Base-by-base conservation (phyloP, 768 basidiomycete species). In the Cubamyces lactineus region DNA sequence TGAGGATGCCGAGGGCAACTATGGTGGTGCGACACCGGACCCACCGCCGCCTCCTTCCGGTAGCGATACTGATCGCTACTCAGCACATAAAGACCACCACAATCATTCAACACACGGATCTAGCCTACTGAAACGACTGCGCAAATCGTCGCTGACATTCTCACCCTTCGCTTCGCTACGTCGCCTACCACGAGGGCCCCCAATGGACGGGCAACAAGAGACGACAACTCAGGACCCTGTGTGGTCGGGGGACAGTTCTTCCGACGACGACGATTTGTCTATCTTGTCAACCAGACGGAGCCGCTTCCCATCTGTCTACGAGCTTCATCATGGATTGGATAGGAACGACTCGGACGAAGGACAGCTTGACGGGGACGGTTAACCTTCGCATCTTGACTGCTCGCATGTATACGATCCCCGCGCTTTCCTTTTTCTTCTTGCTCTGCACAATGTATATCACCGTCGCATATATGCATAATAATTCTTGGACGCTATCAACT, bases 211-310 rank as follows among this genome's bases (percentile, higher is more conserved):
- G 7, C 24, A 58, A 51, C 57, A 56, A 38, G 28, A 56, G 40
- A 62, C 49, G 23, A 21, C 47, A 3, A 40, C 38, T 13, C 52
- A 53, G 1, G 69, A 61, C 39, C 61, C 54, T 21, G 46, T 62
- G 38, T 69, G 66, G 62, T 70, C 69, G 12, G 68, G 66, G 26
- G 71, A 72, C 24, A 71, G 70, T 59, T 72, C 71, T 9, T 65
- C 66, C 7, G 67, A 69, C 21, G 70, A 70, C 40, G 71, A 72
- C 39, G 69, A 72, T 26, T 45, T 72, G 38, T 69, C 68, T 16
- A 41, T 70, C 3, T 45, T 67, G 15, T 70, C 70, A 6, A 58
- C 60, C 11, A 28, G 66, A 38, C 59, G 65, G 8, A 66, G 57
- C 30, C 59, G 64, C 13, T 62, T 52, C 19, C 57, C 67, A 7